Conservation (phyloP, 2,329 filamentous ascomycete genomes). For the Coccinonectria pachysandricola region DNA sequence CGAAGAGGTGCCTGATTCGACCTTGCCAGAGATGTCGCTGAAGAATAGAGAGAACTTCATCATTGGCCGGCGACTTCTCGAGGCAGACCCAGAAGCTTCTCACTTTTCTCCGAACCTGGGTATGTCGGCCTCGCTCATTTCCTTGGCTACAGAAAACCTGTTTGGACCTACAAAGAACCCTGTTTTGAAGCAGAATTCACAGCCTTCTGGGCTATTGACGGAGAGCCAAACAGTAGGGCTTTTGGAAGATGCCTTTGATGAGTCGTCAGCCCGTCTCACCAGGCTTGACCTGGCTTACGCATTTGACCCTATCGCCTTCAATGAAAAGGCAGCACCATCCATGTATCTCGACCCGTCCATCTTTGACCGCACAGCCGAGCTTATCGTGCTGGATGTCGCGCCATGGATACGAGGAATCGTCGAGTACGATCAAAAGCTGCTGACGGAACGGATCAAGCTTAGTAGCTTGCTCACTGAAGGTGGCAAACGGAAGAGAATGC, state of each 20-base stretch:
- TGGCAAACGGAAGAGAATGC: constrained; percentile 40
- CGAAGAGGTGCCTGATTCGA: constrained; percentile 49
- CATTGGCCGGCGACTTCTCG: constrained; percentile 37
- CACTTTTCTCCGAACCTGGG: constrained; percentile 18
- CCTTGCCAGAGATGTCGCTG: constrained; percentile 43
- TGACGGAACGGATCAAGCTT: constrained; percentile 54
- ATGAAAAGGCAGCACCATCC: constrained; percentile 30
- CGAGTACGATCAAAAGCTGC: constrained; percentile 60
- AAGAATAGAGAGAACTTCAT: constrained; percentile 41
- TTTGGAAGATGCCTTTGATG: constrained; percentile 29
- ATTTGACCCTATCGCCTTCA: constrained; percentile 49
- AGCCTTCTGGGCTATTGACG: no score
- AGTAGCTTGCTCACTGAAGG: constrained; percentile 53
- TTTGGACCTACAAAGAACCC: constrained; percentile 8
- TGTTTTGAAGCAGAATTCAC: no score
- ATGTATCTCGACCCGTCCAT: constrained; percentile 54
- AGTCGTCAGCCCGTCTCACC: constrained; percentile 22
- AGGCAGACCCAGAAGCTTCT: constrained; percentile 28
- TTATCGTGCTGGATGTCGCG: constrained; percentile 67
- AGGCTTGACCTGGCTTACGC: constrained; percentile 46
- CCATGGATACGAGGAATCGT: constrained; percentile 86
- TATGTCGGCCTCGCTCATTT: constrained; percentile 22
- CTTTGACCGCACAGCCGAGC: constrained; percentile 60
- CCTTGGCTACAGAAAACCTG: constrained; percentile 17
- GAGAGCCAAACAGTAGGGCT: constrained; percentile 24